phyloP scores from a whole-genome alignment of 2,329 filamentous ascomycete genomes.

The Fusarium mangiferae region DNA sequence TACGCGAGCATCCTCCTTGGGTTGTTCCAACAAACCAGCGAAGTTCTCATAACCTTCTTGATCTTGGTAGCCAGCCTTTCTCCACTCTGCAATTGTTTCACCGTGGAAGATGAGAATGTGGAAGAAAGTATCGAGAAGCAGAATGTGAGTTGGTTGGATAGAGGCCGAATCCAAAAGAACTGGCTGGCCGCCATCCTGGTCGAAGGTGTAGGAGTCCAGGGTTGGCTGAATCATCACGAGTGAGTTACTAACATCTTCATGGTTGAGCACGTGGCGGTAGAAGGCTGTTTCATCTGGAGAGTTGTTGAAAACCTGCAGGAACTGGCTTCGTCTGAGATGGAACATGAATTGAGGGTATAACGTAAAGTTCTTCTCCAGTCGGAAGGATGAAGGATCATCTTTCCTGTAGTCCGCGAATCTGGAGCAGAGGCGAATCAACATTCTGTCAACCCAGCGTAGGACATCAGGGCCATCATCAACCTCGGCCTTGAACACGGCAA shows the following conservation, averaged over 20 bases:
- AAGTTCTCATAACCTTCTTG: conserved; percentile 99
- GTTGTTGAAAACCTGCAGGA: conserved; percentile 99
- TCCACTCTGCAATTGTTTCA: conserved; percentile 97
- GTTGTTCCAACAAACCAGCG: conserved; percentile 84
- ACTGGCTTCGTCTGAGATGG: conserved; percentile 95
- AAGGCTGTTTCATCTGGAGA: conserved; percentile 99
- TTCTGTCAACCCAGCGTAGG: conserved; percentile 95
- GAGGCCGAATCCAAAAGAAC: conserved; percentile 97
- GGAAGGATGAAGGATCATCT: conserved; percentile 96
- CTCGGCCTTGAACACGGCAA: conserved; percentile 98
- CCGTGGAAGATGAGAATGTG: conserved; percentile 99
- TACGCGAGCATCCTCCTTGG: conserved; percentile 96
- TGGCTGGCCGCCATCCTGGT: conserved; percentile 90
- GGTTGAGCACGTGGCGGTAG: conserved; percentile 95
- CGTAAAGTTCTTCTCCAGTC: conserved; percentile 98
- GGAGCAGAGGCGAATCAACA: conserved; percentile 96
- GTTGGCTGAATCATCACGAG: conserved; percentile 99
- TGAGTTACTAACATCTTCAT: conserved; percentile 96
- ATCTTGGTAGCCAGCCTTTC: conserved; percentile 96
- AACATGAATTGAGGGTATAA: conserved; percentile 99
- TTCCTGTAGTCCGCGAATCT: conserved; percentile 98
- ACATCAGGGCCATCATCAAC: conserved; percentile 99
- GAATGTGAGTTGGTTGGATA: conserved; percentile 92
- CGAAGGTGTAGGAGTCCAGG: conserved; percentile 95
- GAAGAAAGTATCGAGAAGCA: conserved; percentile 98